Conservation (phyloP, 1,284 basidiomycete species). For the Sparassis latifolia region DNA sequence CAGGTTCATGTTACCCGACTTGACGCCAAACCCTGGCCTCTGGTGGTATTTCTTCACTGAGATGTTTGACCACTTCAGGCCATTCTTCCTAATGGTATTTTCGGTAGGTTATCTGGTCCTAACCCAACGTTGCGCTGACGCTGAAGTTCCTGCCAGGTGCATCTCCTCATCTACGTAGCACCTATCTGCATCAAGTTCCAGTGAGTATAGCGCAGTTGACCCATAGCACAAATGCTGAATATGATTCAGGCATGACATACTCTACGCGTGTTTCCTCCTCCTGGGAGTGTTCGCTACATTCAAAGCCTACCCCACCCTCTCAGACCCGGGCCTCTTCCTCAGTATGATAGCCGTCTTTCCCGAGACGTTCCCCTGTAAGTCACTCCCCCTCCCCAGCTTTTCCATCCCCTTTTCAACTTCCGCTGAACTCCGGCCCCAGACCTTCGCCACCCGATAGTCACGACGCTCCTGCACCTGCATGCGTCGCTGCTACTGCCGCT, state of each 20-base stretch:
- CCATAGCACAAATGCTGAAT: background rate
- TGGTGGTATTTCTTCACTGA: conserved; percentile 99
- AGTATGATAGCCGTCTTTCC: conserved; percentile 80
- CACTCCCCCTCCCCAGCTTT: background rate
- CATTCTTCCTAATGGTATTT: conserved; percentile 96
- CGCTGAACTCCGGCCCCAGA: conserved; percentile 41
- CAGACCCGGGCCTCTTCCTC: conserved; percentile 84
- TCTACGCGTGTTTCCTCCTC: conserved; percentile 77
- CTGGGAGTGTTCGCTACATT: conserved; percentile 78
- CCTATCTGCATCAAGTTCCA: conserved; percentile 88
- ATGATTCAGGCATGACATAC: conserved; percentile 67
- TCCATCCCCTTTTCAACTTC: background rate
- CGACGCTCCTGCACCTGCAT: conserved; percentile 79
- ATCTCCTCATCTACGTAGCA: conserved; percentile 78
- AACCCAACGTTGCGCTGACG: background rate
- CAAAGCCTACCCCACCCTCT: conserved; percentile 89
- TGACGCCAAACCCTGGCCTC: conserved; percentile 90
- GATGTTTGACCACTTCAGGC: conserved; percentile 97
- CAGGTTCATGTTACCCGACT: conserved; percentile 57
- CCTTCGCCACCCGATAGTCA: conserved; percentile 83
- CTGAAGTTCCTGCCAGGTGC: conserved; percentile 46
- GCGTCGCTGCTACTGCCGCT: conserved; percentile 83
- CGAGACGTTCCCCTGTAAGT: conserved; percentile 77
- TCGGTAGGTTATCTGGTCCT: conserved; percentile 43
- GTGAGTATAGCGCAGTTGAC: conserved; percentile 31